Evolutionary conservation across 2,329 filamentous ascomycete genomes (phyloP).

Genomic region (Plectosphaerella plurivora): DNA sequence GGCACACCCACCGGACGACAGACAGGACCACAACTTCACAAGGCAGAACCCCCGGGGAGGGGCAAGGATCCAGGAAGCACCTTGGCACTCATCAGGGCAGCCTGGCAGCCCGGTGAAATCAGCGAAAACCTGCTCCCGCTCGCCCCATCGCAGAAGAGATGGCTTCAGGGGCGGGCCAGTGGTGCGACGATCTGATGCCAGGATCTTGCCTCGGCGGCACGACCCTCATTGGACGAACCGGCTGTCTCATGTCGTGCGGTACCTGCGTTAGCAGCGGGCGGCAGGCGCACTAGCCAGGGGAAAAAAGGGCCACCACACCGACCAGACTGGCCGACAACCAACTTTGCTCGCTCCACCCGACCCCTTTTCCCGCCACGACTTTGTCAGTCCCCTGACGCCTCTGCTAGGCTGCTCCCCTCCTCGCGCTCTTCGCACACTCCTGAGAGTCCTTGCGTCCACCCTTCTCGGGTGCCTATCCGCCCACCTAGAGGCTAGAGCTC

Average conservation of each 20-base stretch:
- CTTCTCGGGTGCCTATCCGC: no score
- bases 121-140: not conserved
- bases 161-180: conserved; percentile 5
- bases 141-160: not conserved
- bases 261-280: conserved; percentile 12
- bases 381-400: not conserved
- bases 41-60: no score
- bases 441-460: not conserved
- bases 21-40: no score
- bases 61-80: no score
- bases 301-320: no score
- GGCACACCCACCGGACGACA: not conserved
- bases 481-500: no score
- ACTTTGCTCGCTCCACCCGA: not conserved
- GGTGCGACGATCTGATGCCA: conserved; percentile 5
- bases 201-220: not conserved
- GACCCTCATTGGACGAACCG: conserved; percentile 7
- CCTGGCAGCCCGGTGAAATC: no score
- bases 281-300: conserved; percentile 1
- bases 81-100: no score
- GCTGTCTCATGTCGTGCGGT: conserved; percentile 11
- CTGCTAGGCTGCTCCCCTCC: no score
- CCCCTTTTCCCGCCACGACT: not conserved
- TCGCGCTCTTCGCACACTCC: no score
- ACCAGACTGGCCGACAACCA: not conserved